phyloP scores from a whole-genome alignment of 257 asterid genomes.

The Przewalskia tangutica region DNA sequence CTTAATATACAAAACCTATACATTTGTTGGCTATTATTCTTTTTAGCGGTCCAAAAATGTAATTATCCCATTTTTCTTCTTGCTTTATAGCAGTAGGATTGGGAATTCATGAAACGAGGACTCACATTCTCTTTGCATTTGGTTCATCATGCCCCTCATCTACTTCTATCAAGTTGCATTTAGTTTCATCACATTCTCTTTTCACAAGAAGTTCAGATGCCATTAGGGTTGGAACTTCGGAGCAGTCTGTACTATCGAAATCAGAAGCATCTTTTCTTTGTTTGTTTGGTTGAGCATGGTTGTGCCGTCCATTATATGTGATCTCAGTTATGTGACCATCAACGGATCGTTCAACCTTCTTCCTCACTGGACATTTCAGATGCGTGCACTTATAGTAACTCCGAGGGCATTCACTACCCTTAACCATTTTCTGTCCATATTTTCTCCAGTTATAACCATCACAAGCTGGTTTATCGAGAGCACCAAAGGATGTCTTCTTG shows the following conservation, averaged over 20 bases:
- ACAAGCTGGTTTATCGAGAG: conserved; percentile 48
- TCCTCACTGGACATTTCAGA: conserved; percentile 61
- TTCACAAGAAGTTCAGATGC: conserved; percentile 16
- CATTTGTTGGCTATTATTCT: too few species aligned
- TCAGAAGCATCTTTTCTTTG: conserved; percentile 36
- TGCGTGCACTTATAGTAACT: conserved; percentile 86
- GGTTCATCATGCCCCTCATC: conserved; percentile 55
- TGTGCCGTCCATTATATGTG: conserved; percentile 79
- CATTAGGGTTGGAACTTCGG: conserved; percentile 15
- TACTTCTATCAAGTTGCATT: conserved; percentile 24
- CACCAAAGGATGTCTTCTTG: conserved; percentile 18
- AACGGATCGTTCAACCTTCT: conserved; percentile 68
- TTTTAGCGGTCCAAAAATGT: too few species aligned
- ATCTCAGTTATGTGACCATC: conserved; percentile 75
- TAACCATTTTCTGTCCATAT: conserved; percentile 88
- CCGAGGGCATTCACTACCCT: conserved; percentile 81
- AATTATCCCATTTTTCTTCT: neutral
- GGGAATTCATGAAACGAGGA: neutral
- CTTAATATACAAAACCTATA: too few species aligned
- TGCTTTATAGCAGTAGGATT: neutral
- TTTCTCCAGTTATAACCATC: conserved; percentile 99
- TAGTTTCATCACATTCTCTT: conserved; percentile 27
- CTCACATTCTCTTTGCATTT: conserved; percentile 64
- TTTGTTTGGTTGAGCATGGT: conserved; percentile 51
- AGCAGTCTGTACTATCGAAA: conserved; percentile 13